A percentile compares a stretch with the other conserved stretches of the same genome.
phyloP scores from a whole-genome alignment of 345 rosid species.

The Barbarea vulgaris region DNA sequence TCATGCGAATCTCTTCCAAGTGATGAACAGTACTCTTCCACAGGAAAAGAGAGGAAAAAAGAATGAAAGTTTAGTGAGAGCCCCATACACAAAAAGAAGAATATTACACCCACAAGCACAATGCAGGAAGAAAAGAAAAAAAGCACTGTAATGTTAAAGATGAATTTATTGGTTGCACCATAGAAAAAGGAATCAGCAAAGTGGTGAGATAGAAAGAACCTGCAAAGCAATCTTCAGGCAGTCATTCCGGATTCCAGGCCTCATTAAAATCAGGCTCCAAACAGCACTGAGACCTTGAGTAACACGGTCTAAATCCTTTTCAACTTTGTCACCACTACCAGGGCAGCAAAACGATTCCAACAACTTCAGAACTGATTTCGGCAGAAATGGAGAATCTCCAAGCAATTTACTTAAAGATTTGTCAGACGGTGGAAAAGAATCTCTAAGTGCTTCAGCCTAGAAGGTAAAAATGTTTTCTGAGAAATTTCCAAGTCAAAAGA shows the following conservation, averaged over 20 bases:
- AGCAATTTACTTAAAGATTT: slow-evolving; percentile 93
- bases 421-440: slow-evolving; percentile 97
- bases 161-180: slow-evolving; percentile 11
- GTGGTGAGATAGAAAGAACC: slow-evolving; percentile 50
- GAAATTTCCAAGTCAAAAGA: slow-evolving; percentile 16
- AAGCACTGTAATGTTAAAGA: not conserved
- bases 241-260: slow-evolving; percentile 82
- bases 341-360: slow-evolving; percentile 85
- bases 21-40: slow-evolving; percentile 89
- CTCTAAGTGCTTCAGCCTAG: slow-evolving; percentile 94
- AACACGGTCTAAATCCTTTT: slow-evolving; percentile 80
- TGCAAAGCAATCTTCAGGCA: slow-evolving; percentile 94
- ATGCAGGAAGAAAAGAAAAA: not conserved
- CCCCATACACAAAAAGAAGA: slow-evolving; percentile 7
- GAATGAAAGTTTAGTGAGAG: slow-evolving; percentile 11
- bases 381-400: slow-evolving; percentile 88
- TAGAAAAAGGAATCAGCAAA: slow-evolving; percentile 17
- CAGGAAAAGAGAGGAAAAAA: slow-evolving; percentile 28
- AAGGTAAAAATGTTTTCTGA: slow-evolving; percentile 26
- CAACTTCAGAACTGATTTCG: slow-evolving; percentile 76
- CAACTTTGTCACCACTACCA: slow-evolving; percentile 57
- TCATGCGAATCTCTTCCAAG: slow-evolving; percentile 96
- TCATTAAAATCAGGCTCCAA: slow-evolving; percentile 83
- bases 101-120: slow-evolving; percentile 12
- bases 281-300: slow-evolving; percentile 96